Percentiles rank a stretch among this genome's conserved stretches.
phyloP scores from a whole-genome alignment of 306 rosid genomes.

The Prunus fruticosa region DNA sequence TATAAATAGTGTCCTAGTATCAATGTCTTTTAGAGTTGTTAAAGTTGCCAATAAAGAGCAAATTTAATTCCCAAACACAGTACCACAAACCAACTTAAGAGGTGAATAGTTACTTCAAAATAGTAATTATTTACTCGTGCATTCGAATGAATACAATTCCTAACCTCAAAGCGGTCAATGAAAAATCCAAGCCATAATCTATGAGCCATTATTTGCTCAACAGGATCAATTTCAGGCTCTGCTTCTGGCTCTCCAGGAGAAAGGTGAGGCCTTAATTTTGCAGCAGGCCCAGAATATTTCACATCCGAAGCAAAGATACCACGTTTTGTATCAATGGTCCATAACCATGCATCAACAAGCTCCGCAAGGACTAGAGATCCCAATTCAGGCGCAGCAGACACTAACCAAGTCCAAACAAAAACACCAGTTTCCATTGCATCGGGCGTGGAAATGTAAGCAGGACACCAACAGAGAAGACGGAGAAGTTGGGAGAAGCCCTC shows the following conservation, averaged over 20 bases:
- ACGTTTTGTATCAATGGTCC: constrained; percentile 96
- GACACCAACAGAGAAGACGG: constrained; percentile 99
- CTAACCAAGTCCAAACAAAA: constrained; percentile 99
- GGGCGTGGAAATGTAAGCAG: constrained; percentile 87
- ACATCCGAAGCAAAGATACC: constrained; percentile 87
- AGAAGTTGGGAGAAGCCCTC: constrained; percentile 98
- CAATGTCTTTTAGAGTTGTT: neutral
- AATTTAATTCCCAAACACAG: neutral
- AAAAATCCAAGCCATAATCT: constrained; percentile 96
- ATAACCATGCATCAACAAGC: constrained; percentile 99
- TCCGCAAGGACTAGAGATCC: constrained; percentile 95
- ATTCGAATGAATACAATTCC: constrained; percentile 16
- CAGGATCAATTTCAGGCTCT: constrained; percentile 65
- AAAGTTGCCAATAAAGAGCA: neutral
- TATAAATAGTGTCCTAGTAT: neutral
- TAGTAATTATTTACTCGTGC: neutral
- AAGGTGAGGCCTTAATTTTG: constrained; percentile 89
- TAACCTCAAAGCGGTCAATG: constrained; percentile 97
- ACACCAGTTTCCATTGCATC: constrained; percentile 97
- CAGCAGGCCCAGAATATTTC: constrained; percentile 82
- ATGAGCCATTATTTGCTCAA: constrained; percentile 92
- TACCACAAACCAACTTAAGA: neutral
- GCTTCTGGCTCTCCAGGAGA: constrained; percentile 88
- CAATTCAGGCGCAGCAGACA: constrained; percentile 97
- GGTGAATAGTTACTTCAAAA: neutral